Evolutionary conservation across 352 stramenopile species (phyloP).

Genomic region (Pythium brachiatum): DNA sequence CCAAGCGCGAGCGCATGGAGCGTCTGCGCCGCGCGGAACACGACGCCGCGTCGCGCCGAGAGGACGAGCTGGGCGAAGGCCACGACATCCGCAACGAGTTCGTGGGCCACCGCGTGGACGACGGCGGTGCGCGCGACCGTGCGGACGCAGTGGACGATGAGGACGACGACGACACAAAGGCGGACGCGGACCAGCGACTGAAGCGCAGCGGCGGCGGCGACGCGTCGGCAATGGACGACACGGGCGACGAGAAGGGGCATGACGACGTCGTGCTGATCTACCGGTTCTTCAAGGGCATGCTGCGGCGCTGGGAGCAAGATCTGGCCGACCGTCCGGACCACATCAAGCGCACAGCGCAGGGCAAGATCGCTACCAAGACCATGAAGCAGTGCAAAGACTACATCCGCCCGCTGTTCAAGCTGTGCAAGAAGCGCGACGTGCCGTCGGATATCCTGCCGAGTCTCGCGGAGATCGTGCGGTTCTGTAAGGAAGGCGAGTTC

Average conservation of each 20-base stretch:
- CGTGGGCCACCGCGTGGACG: slow-evolving; percentile 35
- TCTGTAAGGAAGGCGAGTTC: slow-evolving; percentile 92
- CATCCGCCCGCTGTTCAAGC: slow-evolving; percentile 97
- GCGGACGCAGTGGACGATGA: slow-evolving; percentile 47
- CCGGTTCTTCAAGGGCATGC: slow-evolving; percentile 93
- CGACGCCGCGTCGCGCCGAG: slow-evolving; percentile 54
- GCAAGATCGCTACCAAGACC: slow-evolving; percentile 95
- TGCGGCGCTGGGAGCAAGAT: slow-evolving; percentile 94
- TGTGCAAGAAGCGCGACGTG: slow-evolving; percentile 92
- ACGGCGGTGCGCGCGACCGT: slow-evolving; percentile 21
- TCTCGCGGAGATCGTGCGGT: slow-evolving; percentile 93
- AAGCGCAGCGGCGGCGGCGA: not conserved
- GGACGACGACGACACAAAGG: slow-evolving; percentile 15
- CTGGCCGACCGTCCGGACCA: slow-evolving; percentile 83
- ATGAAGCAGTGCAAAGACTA: slow-evolving; percentile 99
- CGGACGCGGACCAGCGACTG: slow-evolving; percentile 1
- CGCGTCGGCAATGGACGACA: slow-evolving; percentile 19
- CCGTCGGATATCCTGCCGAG: slow-evolving; percentile 85
- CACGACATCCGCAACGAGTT: slow-evolving; percentile 84
- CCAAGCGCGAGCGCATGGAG: slow-evolving; percentile 47
- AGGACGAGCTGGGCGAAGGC: slow-evolving; percentile 67
- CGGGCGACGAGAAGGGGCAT: slow-evolving; percentile 19
- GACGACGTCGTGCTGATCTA: slow-evolving; percentile 69
- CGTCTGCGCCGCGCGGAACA: slow-evolving; percentile 70
- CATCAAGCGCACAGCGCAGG: slow-evolving; percentile 88